These are phyloP conservation scores for Sporothrix brasiliensis DNA, from an alignment of 2,329 filamentous ascomycete genomes.

Conservation along the genomic window DNA sequence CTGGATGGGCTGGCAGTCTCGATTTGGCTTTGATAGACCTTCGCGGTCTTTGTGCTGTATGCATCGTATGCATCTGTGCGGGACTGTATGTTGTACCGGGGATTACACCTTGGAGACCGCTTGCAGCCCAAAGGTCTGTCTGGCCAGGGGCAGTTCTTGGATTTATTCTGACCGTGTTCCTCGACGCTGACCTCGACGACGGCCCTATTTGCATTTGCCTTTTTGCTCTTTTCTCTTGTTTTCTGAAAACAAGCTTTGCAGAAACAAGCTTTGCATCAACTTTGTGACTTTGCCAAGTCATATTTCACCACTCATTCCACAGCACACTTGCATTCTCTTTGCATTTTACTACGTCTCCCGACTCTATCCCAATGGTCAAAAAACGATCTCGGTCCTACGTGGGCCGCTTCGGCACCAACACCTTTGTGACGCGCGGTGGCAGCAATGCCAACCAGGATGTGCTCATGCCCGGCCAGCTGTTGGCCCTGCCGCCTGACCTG, in stretches of 20 bases:
- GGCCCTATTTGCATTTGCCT: not conserved
- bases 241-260: not conserved
- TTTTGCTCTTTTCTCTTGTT: no score
- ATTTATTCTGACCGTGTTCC: conserved; percentile 6
- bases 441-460: conserved; percentile 13
- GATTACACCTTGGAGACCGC: not conserved
- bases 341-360: not conserved
- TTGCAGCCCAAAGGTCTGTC: not conserved
- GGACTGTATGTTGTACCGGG: not conserved
- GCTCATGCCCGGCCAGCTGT: conserved; percentile 14
- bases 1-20: not conserved
- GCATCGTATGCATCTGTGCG: not conserved
- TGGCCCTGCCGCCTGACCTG: conserved; percentile 23
- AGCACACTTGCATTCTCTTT: no score
- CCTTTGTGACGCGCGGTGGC: not conserved
- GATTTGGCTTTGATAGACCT: not conserved
- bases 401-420: conserved; percentile 24
- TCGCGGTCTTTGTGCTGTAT: not conserved
- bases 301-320: not conserved
- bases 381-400: conserved; percentile 21
- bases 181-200: not conserved
- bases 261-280: not conserved
- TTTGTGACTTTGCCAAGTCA: not conserved
- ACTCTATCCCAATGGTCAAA: conserved; percentile 16
- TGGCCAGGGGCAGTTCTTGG: not conserved